Evolutionary conservation across 225 moss, liverwort and hornwort genomes (phyloP).

Genomic region (Climacium dendroides): DNA sequence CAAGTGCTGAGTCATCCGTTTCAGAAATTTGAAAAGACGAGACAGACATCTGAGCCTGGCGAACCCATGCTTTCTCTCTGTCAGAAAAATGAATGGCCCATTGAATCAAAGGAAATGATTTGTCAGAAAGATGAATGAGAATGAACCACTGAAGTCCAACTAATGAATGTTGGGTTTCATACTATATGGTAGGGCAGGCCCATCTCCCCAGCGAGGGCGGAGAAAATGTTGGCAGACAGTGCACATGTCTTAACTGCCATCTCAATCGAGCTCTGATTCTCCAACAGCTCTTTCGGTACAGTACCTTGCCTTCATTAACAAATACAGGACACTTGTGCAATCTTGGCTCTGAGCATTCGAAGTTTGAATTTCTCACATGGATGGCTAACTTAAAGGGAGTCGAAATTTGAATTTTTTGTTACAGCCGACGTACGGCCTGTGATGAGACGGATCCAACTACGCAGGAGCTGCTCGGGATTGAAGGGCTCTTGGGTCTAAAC

Average conservation of each 20-base stretch:
- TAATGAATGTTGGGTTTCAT: no score
- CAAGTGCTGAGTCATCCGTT: background rate
- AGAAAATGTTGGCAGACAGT: background rate
- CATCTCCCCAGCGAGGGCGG: background rate
- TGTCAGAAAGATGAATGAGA: background rate
- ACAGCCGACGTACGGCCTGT: no score
- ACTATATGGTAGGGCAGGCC: no score
- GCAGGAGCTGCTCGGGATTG: background rate
- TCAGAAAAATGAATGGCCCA: background rate
- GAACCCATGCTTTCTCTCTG: background rate
- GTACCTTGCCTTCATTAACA: background rate
- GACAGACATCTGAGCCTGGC: background rate
- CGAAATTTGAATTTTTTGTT: background rate
- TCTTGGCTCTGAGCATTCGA: background rate
- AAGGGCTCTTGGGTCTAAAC: background rate
- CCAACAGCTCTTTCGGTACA: background rate
- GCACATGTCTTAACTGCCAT: slow-evolving; percentile 8
- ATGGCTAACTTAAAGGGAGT: no score
- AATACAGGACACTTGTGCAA: background rate
- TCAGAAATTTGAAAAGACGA: background rate
- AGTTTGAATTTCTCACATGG: background rate
- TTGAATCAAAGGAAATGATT: background rate
- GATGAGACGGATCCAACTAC: background rate
- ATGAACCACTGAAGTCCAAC: no score
- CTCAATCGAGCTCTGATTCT: slow-evolving; percentile 3